Evolutionary conservation across 1,284 basidiomycete species (phyloP).

Genomic region (Rhizoctonia solani): DNA sequence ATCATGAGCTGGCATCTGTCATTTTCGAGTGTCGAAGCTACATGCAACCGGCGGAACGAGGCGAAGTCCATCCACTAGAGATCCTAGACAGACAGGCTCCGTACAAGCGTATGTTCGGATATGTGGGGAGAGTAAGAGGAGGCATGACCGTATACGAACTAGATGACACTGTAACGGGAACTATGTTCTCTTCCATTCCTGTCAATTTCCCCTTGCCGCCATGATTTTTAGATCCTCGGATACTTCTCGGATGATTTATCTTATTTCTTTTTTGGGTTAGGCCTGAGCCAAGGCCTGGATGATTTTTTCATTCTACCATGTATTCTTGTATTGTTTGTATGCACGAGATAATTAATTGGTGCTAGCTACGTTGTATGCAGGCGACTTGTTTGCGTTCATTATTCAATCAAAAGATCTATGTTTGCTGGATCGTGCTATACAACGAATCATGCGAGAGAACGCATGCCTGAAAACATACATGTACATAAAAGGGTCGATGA

Average conservation of each 20-base stretch:
- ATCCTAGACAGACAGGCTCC: conserved; percentile 17
- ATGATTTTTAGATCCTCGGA: background rate
- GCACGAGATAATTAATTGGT: background rate
- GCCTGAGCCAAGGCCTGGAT: background rate
- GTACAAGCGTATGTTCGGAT: conserved; percentile 32
- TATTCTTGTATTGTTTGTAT: background rate
- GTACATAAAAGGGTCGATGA: background rate
- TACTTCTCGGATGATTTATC: background rate
- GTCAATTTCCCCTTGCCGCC: conserved; percentile 14
- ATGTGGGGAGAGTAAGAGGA: conserved; percentile 13
- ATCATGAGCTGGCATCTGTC: conserved; percentile 25
- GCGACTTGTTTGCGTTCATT: background rate
- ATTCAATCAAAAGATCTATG: background rate
- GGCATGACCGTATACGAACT: conserved; percentile 24
- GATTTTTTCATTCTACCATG: background rate
- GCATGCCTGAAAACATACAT: background rate
- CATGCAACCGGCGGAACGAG: background rate
- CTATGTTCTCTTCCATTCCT: conserved; percentile 27
- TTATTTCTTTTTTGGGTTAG: background rate
- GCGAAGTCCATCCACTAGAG: background rate
- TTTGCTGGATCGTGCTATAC: background rate
- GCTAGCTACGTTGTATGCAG: background rate
- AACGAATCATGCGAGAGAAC: background rate
- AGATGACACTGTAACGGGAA: conserved; percentile 29
- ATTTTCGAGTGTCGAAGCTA: conserved; percentile 33